Base-by-base conservation (phyloP, 2,329 filamentous ascomycete species). In the Aspergillus quadrilineatus region DNA sequence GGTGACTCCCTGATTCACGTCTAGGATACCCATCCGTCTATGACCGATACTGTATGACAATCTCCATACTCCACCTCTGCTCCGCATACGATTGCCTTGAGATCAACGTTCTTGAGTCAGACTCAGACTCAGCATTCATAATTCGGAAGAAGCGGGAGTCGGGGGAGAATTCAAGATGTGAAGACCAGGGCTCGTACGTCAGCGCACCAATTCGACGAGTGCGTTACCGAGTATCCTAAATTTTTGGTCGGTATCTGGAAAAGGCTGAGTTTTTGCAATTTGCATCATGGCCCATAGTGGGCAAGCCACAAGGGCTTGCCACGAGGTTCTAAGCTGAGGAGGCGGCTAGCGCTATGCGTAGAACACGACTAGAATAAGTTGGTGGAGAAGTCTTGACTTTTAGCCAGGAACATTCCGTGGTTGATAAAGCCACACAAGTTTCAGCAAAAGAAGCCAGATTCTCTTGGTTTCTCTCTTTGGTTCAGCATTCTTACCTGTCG, bases 1-100 rank as follows among this genome's bases (percentile, higher is more conserved):
- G 42, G 4, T 32, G 41, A 39, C 50, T 53, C 43, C 50, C 34
- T 46, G 34, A 47, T 41, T 53, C 49, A 42, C n/a, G 37, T 52
- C 39, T 28, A 39, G 22, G 17, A 39, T 26, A 26, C n/a, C 22
- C 39, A 43, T 26, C 43, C n/a, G 28, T 15, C 30, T 42, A 41
- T 28, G 22, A 10, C 44, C n/a, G 10, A 39, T 45, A 50, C 48
- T 32, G 28, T 36, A 29, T 53, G 43, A 43, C n/a, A 46, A 46
- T 53, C 42, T 47, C 43, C 50, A 53, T 52, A 52, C 50, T 41
- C 50, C 50, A 53, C 42, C 41, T 12, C 50, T 53, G 36, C 50
- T 53, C 50, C 50, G 50, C 50, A 41, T 17, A 53, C 41, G 44
- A 15, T 37, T 53, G 8, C 10, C 39, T 37, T 37, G 34, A 37